These are phyloP conservation scores for Colletotrichum cereale DNA, from an alignment of 2,329 filamentous ascomycete genomes.

Conservation along the genomic window DNA sequence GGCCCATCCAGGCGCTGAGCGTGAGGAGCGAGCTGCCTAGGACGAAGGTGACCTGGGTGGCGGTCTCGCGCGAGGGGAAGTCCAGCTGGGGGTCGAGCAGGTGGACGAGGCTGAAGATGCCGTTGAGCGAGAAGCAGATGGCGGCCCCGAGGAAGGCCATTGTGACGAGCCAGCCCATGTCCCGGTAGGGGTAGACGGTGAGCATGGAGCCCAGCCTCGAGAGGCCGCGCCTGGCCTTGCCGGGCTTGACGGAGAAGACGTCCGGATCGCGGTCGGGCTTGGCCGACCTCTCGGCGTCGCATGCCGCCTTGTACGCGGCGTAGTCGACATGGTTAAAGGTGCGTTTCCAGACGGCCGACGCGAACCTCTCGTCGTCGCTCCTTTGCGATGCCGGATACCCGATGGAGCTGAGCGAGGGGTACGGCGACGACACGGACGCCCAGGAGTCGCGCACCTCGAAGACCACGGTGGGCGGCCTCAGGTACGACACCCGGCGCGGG, in stretches of 20 bases:
- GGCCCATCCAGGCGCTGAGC: constrained; percentile 22
- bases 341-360: constrained; percentile 32
- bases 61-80: constrained; percentile 14
- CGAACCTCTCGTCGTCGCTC: constrained; percentile 21
- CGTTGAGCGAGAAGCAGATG: constrained; percentile 24
- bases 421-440: constrained; percentile 17
- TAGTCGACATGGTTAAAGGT: constrained; percentile 37
- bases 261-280: constrained; percentile 27
- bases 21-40: constrained; percentile 25
- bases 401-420: constrained; percentile 35
- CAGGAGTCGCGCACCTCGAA: constrained; percentile 7
- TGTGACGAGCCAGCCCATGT: constrained; percentile 38
- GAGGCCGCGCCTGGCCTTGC: constrained; percentile 1
- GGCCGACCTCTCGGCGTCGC: constrained; percentile 30
- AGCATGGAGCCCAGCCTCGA: constrained; percentile 31
- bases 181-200: constrained; percentile 34
- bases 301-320: constrained; percentile 35
- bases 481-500: constrained; percentile 38
- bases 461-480: constrained; percentile 20
- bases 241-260: constrained; percentile 8
- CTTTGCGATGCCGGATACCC: constrained; percentile 29
- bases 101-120: constrained; percentile 30
- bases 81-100: constrained; percentile 2
- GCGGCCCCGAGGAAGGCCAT: constrained; percentile 26
- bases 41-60: constrained; percentile 5